phyloP scores from a whole-genome alignment of 352 stramenopile species.

The Globisporangium alternatum region DNA sequence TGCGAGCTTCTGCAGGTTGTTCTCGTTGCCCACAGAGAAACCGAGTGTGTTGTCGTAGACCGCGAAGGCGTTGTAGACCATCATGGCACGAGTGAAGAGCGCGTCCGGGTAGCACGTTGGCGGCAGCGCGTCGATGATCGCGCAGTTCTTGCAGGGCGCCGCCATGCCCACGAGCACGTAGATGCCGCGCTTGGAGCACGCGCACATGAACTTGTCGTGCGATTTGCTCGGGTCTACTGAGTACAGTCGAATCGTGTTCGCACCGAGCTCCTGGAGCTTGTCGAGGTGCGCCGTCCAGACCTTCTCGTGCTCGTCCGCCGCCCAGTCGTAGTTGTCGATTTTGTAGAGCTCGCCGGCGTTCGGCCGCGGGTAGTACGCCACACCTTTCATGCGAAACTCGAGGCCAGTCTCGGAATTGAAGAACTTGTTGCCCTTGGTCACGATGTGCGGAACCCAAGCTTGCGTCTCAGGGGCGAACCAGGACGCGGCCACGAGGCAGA shows the following conservation, averaged over 20 bases:
- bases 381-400: slow-evolving; percentile 63
- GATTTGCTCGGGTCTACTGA: slow-evolving; percentile 54
- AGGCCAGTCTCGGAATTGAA: slow-evolving; percentile 52
- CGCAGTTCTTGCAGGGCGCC: slow-evolving; percentile 54
- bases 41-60: slow-evolving; percentile 71
- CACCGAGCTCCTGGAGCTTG: slow-evolving; percentile 48
- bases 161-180: slow-evolving; percentile 69
- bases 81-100: slow-evolving; percentile 52
- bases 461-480: not conserved
- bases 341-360: slow-evolving; percentile 51
- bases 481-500: not conserved
- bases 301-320: slow-evolving; percentile 48
- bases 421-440: slow-evolving; percentile 66
- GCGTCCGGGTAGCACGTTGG: slow-evolving; percentile 47
- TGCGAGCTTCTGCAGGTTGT: slow-evolving; percentile 51
- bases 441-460: slow-evolving; percentile 20
- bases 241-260: slow-evolving; percentile 70
- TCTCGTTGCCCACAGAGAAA: slow-evolving; percentile 69
- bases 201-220: slow-evolving; percentile 83
- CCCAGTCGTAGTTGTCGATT: slow-evolving; percentile 63
- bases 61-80: slow-evolving; percentile 69
- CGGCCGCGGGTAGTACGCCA: slow-evolving; percentile 63
- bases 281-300: slow-evolving; percentile 56
- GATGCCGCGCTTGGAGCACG: slow-evolving; percentile 57
- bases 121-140: slow-evolving; percentile 36